Evolutionary conservation across 768 basidiomycete species (phyloP), one percentile per base, ranked within the genome.

Genomic region (Suillus ampliporus): DNA sequence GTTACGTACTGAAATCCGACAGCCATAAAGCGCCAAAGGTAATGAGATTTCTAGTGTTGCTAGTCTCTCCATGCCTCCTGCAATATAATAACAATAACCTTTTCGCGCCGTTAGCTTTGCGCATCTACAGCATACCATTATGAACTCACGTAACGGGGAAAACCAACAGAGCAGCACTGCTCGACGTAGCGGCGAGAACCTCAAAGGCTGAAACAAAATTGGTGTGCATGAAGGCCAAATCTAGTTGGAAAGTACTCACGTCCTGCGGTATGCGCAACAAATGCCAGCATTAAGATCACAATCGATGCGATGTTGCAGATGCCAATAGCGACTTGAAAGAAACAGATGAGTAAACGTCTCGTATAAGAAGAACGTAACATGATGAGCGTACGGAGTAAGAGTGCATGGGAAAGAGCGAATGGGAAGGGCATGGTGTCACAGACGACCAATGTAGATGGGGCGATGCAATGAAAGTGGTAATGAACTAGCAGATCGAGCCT

Each of bases 381-480:
- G 54, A 59, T 35, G 10, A 3, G 62, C 74, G 11, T 44, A 69
- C 73, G 51, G 58, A 76, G 62, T 51, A 62, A 38, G 40, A 73
- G 46, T 1, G 26, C 38, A 57, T 69, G 73, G 23, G 11, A 65
- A 57, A 68, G 67, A 58, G 66, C 21, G 44, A 69, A 71, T 34
- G 65, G 60, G 52, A 75, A 73, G 15, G 72, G 21, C 72, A 73
- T 75, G 52, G 46, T 57, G 69, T 68, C 68, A 64, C 74, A 57
- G 69, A 74, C 72, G 60, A 46, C 66, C 57, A 21, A 40, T 26
- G 37, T 21, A 44, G 37, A 44, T 53, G 50, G 40, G 38, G 31
- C 51, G 47, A 53, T 62, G 52, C 19, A 62, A 52, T 63, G 63
- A 63, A 60, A 58, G 61, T 44, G 41, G 51, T 44, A 35, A 52